phyloP scores from a whole-genome alignment of 2,329 filamentous ascomycete genomes.

The Pseudocercospora vitis region DNA sequence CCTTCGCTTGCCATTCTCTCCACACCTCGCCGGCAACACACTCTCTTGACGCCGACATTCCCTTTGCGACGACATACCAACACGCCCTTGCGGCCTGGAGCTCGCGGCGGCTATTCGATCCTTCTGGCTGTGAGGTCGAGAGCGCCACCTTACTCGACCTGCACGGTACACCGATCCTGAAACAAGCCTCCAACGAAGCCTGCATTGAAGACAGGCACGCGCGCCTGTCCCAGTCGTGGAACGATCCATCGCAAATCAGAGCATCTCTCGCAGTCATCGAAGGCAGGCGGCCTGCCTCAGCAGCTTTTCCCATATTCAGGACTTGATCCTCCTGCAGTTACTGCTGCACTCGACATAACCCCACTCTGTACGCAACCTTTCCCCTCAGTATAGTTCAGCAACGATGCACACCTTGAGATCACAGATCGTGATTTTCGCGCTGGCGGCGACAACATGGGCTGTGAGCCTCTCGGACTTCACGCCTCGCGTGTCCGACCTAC shows the following conservation, averaged over 20 bases:
- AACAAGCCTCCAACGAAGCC: constrained; percentile 1
- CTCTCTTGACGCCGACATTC: constrained; percentile 4
- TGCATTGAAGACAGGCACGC: constrained; percentile 4
- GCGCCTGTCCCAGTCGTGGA: neutral
- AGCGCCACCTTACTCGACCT: constrained; percentile 1
- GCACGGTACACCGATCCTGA: neutral
- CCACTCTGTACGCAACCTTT: neutral
- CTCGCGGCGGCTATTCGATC: constrained; percentile 17
- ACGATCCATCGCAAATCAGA: constrained; percentile 1
- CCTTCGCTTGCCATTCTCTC: neutral
- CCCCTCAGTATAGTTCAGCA: neutral
- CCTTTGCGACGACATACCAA: constrained; percentile 3
- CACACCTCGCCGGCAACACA: neutral
- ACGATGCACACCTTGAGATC: neutral
- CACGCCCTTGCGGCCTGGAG: constrained; percentile 22
- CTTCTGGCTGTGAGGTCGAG: constrained; percentile 2
- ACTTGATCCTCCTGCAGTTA: neutral
- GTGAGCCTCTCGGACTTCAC: constrained; percentile 49
- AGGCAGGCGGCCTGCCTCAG: too few relatives aligned
- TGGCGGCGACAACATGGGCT: constrained; percentile 33
- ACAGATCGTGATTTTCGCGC: constrained; percentile 25
- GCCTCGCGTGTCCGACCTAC: constrained; percentile 44
- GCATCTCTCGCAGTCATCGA: neutral
- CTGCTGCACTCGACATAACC: too few relatives aligned
- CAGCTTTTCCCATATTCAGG: neutral